Evolutionary conservation across 2,329 filamentous ascomycete genomes (phyloP), one percentile per base, ranked within the genome.

Genomic region (Pezicula carpinea): DNA sequence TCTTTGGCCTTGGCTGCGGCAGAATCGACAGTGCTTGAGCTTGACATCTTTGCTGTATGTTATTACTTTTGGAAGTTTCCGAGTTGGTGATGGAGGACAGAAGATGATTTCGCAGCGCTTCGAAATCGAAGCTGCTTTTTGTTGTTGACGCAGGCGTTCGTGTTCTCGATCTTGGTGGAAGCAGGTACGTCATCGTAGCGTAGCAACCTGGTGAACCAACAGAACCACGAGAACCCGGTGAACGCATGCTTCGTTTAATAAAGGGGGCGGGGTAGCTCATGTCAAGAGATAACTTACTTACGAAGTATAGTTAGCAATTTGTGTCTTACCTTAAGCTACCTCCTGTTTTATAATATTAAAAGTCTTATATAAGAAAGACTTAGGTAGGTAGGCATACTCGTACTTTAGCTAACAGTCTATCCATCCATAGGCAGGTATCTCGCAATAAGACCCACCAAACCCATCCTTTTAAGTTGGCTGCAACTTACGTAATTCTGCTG

Each of bases 1-100:
- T 64, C 62, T 49, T 59, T 62, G 3, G 62, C 63, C 47, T 61
- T 62, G 13, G 48, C 50, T 31, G 48, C 55, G 5, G 53, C 55
- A 39, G 49, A 61, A 33, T 63, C 60, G n/a, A 63, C 40, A 19
- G 47, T 51, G 38, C 47, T 55, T 39, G 59, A 47, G 38, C 47
- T 55, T 39, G 59, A 47, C 57, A 60, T 60, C 18, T 45, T 55
- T 40, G 8, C n/a, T 15, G 13, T 13, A n/a, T 40, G 18, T 5
- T 40, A 7, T 21, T 40, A 5, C 11, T 5, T 19, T 40, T 26
- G n/a, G 8, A 39, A 26, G 3, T 4, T 5, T 21, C 17, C n/a
- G n/a, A 22, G 38, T 26, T 22, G 5, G 13, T 23, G 4, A 40
- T 40, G 11, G 18, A n/a, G 4, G 19, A n/a, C n/a, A n/a, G 36